These are phyloP conservation scores for Alternaria solani DNA, from an alignment of 2,329 filamentous ascomycete genomes.

Conservation along the genomic window DNA sequence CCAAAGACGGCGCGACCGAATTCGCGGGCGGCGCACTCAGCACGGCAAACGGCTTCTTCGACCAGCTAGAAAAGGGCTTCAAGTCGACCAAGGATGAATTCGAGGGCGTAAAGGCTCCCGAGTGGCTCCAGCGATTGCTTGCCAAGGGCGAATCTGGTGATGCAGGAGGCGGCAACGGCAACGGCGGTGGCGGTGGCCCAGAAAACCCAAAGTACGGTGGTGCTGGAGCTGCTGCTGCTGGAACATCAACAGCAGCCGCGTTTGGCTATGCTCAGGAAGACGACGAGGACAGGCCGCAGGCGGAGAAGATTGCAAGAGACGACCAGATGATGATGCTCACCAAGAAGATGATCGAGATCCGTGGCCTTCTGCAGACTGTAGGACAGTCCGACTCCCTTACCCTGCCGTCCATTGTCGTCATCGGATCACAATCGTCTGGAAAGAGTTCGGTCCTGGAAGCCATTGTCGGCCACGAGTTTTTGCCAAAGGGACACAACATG, in stretches of 20 bases:
- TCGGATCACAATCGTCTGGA: conserved; percentile 96
- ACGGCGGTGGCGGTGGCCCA: conserved; percentile 52
- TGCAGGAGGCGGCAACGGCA: conserved; percentile 48
- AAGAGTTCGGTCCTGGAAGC: conserved; percentile 98
- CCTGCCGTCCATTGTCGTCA: conserved; percentile 97
- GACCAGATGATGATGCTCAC: conserved; percentile 99
- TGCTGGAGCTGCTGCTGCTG: conserved; percentile 67
- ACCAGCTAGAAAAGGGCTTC: conserved; percentile 83
- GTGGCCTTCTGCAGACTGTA: conserved; percentile 87
- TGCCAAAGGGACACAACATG: conserved; percentile 99
- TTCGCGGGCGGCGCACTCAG: conserved; percentile 75
- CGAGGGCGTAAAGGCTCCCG: conserved; percentile 72
- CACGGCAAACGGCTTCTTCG: conserved; percentile 75
- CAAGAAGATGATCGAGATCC: conserved; percentile 99
- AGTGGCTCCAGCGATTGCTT: conserved; percentile 81
- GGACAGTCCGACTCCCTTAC: conserved; percentile 90
- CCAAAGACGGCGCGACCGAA: conserved; percentile 73
- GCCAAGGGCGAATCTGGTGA: conserved; percentile 50
- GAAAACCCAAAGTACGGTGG: conserved; percentile 64
- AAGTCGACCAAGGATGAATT: conserved; percentile 81
- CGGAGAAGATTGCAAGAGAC: conserved; percentile 76
- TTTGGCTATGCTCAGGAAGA: conserved; percentile 79
- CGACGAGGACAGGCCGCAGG: conserved; percentile 69
- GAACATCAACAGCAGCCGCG: conserved; percentile 74
- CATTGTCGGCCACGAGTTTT: conserved; percentile 96